Evolutionary conservation across 2,329 filamentous ascomycete species (phyloP), one percentile per base, ranked within the genome.

Genomic region (Magnaporthales sp.): DNA sequence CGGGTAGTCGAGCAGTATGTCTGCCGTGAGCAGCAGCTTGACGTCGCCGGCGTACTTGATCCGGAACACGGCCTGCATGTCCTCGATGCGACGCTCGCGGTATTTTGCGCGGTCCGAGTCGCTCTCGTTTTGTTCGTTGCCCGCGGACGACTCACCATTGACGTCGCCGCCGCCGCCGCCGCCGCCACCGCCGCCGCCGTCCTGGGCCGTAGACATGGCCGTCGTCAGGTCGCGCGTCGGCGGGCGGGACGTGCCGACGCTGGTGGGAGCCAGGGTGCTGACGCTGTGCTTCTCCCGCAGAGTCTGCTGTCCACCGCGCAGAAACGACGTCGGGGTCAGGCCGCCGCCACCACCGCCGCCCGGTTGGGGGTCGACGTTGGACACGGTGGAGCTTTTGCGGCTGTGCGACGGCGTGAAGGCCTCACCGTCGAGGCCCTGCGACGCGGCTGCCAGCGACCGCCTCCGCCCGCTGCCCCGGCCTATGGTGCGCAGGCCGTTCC

Each of bases 1-100:
- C 0, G 95, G 95, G 76, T 99, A 99, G 78, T 99, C 95, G 38
- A 99, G 88, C 32, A 98, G 82, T 58, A 99, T 97, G 78, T 98
- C 93, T 0, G 95, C 93, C 27, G 95, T 98, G 64, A 99, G 83
- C 68, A 93, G 92, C 67, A 99, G 85, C 70, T 89, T 89, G 67
- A 99, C 85, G 74, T 97, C 91, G 32, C 95, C 95, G 2, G 89
- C 86, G 77, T 99, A 99, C 67, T 88, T 89, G 68, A 96, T 93
- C 70, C 93, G 90, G 73, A 96, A 94, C 6, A 98, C 91, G 63
- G 96, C 91, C 76, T 99, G 95, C 66, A 97, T 84, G 74, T 99
- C 95, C 70, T 97, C 92, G 2, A 91, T 85, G 29, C 89, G 86
- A 4, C 88, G 89, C 74, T 97, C 92, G 27, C 88, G 86, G 66